phyloP scores from a whole-genome alignment of 805 yeast genomes.

The Yamadazyma akitaensis region DNA sequence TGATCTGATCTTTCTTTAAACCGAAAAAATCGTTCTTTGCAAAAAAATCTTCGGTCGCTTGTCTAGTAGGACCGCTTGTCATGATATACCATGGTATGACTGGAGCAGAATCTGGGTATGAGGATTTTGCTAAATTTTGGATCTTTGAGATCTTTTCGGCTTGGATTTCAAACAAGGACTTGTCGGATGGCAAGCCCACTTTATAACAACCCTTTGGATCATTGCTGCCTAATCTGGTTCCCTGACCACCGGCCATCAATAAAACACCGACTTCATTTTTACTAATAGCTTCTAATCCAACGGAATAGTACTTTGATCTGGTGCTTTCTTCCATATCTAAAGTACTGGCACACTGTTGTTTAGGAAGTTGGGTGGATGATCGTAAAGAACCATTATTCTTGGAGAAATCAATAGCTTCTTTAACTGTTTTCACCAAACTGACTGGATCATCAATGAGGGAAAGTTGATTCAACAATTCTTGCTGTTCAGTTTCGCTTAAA shows the following conservation, averaged over 20 bases:
- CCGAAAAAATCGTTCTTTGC: conserved; percentile 66
- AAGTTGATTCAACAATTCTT: conserved; percentile 39
- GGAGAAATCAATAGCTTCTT: conserved; percentile 44
- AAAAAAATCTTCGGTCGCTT: conserved; percentile 71
- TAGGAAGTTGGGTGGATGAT: conserved; percentile 50
- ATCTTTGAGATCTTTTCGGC: conserved; percentile 76
- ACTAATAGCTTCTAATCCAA: conserved; percentile 68
- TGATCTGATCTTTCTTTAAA: conserved; percentile 52
- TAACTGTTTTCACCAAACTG: conserved; percentile 38
- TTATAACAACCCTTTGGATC: conserved; percentile 94
- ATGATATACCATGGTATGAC: conserved; percentile 82
- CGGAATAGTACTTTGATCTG: conserved; percentile 36
- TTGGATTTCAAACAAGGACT: conserved; percentile 87
- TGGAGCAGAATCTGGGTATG: conserved; percentile 23
- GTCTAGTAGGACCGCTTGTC: conserved; percentile 89
- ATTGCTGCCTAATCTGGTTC: conserved; percentile 87
- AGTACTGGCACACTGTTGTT: conserved; percentile 42
- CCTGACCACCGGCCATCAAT: conserved; percentile 98
- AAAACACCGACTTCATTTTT: conserved; percentile 80
- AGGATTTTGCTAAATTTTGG: conserved; percentile 49
- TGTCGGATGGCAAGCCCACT: conserved; percentile 78
- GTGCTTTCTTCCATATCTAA: conserved; percentile 35
- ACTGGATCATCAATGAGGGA: conserved; percentile 40
- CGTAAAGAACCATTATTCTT: conserved; percentile 19
- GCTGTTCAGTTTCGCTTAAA: conserved; percentile 34